A percentile compares a stretch with the other conserved stretches of the same genome.
phyloP scores from a whole-genome alignment of 2,329 filamentous ascomycete species.

The Fusarium pseudonygamai region DNA sequence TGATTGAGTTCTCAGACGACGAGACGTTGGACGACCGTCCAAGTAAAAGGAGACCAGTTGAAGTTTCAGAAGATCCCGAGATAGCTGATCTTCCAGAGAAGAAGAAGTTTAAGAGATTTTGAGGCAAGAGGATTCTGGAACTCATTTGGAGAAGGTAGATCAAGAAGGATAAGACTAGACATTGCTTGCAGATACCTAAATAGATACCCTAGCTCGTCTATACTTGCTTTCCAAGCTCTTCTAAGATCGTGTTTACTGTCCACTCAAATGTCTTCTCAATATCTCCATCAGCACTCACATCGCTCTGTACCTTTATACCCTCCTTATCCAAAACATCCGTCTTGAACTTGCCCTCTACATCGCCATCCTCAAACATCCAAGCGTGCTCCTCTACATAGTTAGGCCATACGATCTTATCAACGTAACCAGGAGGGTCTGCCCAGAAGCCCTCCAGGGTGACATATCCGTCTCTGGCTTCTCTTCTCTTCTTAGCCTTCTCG shows the following conservation, averaged over 20 bases:
- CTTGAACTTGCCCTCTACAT: constrained; percentile 70
- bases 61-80: not conserved
- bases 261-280: constrained; percentile 73
- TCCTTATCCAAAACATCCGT: constrained; percentile 54
- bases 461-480: constrained; percentile 78
- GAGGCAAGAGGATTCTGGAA: not conserved
- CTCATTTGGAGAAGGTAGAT: not conserved
- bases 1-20: not conserved
- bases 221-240: constrained; percentile 50
- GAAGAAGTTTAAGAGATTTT: not conserved
- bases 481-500: constrained; percentile 68
- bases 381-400: constrained; percentile 85
- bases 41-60: not conserved
- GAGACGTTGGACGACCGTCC: not conserved
- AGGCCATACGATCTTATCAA: constrained; percentile 95
- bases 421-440: constrained; percentile 93
- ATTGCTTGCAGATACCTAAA: not conserved
- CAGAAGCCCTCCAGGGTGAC: constrained; percentile 91
- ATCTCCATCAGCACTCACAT: constrained; percentile 59
- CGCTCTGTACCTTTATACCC: constrained; percentile 60
- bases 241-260: constrained; percentile 72
- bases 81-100: not conserved
- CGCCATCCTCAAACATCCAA: constrained; percentile 78
- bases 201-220: not conserved
- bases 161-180: not conserved